Evolutionary conservation across 1,284 basidiomycete genomes (phyloP).

Genomic region (Puccinia hordei): DNA sequence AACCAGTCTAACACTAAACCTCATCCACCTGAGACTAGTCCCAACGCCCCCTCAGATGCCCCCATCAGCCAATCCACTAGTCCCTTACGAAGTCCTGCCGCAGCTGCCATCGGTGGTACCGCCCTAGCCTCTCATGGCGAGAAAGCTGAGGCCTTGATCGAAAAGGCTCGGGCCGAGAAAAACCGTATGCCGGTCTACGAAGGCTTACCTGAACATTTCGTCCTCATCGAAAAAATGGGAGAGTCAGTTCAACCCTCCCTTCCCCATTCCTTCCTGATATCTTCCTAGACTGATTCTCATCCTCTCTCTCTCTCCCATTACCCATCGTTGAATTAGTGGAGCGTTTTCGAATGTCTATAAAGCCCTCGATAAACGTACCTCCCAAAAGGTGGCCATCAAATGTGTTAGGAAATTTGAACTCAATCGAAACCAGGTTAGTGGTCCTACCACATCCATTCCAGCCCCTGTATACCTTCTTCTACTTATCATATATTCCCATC

Average conservation of each 20-base stretch:
- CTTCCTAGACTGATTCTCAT: background rate
- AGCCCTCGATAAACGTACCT: conserved; percentile 75
- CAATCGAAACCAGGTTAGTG: conserved; percentile 87
- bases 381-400: conserved; percentile 81
- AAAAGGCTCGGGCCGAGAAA: conserved; percentile 74
- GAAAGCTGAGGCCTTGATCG: conserved; percentile 65
- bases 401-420: conserved; percentile 91
- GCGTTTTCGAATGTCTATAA: conserved; percentile 99
- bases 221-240: conserved; percentile 88
- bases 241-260: conserved; percentile 67
- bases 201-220: conserved; percentile 68
- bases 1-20: background rate
- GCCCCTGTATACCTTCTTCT: conserved; percentile 6
- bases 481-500: background rate
- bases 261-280: background rate
- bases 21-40: background rate
- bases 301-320: background rate
- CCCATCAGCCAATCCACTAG: background rate
- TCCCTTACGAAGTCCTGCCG: background rate
- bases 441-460: background rate
- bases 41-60: background rate
- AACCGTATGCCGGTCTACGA: conserved; percentile 77
- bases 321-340: conserved; percentile 62
- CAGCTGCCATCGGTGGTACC: conserved; percentile 39
- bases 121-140: conserved; percentile 45